phyloP scores from a whole-genome alignment of 225 moss, liverwort and hornwort genomes.

The Neckera pumila region DNA sequence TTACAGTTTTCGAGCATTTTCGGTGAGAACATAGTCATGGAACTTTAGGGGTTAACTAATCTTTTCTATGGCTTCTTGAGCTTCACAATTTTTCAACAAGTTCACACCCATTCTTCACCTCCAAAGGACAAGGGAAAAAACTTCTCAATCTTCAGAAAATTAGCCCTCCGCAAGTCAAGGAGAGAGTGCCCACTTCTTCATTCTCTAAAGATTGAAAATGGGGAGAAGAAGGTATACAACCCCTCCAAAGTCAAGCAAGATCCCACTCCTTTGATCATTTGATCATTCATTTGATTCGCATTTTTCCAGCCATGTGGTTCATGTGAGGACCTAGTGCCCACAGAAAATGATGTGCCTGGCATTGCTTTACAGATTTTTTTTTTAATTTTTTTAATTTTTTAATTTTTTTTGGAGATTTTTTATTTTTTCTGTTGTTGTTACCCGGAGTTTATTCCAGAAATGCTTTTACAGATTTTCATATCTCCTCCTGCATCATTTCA shows the following conservation, averaged over 20 bases:
- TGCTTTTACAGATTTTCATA: background rate
- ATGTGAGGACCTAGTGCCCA: too few species aligned
- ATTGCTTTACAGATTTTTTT: background rate
- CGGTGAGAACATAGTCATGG: too few species aligned
- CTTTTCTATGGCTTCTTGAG: background rate
- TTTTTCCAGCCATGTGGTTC: background rate
- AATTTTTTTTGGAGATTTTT: too few species aligned
- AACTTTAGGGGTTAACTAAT: background rate
- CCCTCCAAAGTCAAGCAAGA: too few species aligned
- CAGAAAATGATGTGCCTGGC: background rate
- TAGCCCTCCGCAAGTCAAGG: accelerated
- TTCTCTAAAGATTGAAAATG: background rate
- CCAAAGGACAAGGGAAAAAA: background rate
- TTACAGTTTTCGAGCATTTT: too few species aligned
- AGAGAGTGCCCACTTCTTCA: background rate
- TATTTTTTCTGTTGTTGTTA: too few species aligned
- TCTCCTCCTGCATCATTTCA: background rate
- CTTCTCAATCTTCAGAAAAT: background rate
- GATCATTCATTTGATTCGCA: background rate
- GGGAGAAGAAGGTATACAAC: background rate
- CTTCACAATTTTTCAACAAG: background rate
- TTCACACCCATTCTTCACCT: background rate
- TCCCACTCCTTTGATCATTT: too few species aligned
- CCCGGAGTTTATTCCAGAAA: too few species aligned
- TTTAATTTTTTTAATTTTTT: too few species aligned